phyloP scores from a whole-genome alignment of 805 yeast species.

The Metschnikowia shivogae region DNA sequence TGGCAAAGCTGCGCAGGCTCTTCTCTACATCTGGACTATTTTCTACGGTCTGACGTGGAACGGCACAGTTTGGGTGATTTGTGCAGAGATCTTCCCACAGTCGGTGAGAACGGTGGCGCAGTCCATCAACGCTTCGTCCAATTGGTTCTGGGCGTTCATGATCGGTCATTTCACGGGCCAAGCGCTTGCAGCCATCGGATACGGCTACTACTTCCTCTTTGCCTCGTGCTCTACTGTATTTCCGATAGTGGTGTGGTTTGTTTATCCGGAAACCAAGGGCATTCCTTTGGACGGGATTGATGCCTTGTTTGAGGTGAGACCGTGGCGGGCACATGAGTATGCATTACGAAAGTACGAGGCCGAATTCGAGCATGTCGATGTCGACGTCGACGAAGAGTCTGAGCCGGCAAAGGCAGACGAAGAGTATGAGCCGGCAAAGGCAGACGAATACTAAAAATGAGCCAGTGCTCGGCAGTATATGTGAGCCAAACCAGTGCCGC shows the following conservation, averaged over 20 bases:
- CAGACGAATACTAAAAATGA: no score
- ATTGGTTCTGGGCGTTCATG: conserved; percentile 50
- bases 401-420: no score
- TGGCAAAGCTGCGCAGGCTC: conserved; percentile 42
- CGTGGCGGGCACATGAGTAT: conserved; percentile 29
- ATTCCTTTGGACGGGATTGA: conserved; percentile 34
- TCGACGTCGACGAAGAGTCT: neutral
- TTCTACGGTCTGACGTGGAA: conserved; percentile 43
- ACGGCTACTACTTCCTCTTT: conserved; percentile 44
- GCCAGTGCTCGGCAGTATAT: no score
- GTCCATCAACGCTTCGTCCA: conserved; percentile 42
- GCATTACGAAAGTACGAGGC: conserved; percentile 22
- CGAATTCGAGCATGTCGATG: conserved; percentile 14
- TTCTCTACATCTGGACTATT: conserved; percentile 45
- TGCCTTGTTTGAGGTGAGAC: conserved; percentile 29
- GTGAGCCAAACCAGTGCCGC: no score
- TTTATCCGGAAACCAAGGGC: conserved; percentile 38
- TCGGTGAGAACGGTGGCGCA: conserved; percentile 41
- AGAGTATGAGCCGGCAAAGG: no score
- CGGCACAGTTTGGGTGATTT: conserved; percentile 46
- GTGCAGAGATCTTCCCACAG: conserved; percentile 45
- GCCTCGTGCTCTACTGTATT: conserved; percentile 28
- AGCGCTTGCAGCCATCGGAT: conserved; percentile 41
- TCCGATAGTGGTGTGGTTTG: conserved; percentile 26
- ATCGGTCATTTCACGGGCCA: conserved; percentile 45